Percentiles rank a stretch among this genome's conserved stretches.
phyloP scores from a whole-genome alignment of 1,284 basidiomycete genomes.

The Fereydounia khargensis region DNA sequence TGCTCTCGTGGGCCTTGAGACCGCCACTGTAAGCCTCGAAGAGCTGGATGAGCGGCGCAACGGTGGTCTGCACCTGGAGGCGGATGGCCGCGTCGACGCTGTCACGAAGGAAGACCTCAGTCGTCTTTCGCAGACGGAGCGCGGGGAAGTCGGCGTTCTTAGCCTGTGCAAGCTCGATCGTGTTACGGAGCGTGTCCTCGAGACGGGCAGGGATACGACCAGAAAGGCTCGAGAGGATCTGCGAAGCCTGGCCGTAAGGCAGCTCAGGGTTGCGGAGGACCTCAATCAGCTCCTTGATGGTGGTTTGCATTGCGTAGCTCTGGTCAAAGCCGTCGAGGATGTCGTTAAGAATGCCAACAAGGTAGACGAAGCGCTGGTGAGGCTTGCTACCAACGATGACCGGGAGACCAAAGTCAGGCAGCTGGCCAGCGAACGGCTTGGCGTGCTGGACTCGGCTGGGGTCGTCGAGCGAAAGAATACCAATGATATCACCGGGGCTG shows the following conservation, averaged over 20 bases:
- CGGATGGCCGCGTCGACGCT: constrained; percentile 62
- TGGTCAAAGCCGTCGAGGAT: constrained; percentile 63
- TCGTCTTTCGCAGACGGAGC: constrained; percentile 72
- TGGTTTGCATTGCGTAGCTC: constrained; percentile 64
- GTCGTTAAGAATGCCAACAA: constrained; percentile 78
- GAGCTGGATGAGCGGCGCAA: constrained; percentile 72
- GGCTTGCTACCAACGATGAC: constrained; percentile 85
- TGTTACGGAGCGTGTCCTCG: constrained; percentile 78
- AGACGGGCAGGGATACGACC: constrained; percentile 77
- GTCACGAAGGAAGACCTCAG: constrained; percentile 82
- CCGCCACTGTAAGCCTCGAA: constrained; percentile 80
- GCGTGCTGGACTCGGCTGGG: constrained; percentile 96
- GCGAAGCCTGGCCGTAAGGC: constrained; percentile 80
- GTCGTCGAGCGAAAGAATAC: constrained; percentile 94
- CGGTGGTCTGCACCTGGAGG: constrained; percentile 61
- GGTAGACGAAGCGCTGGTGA: constrained; percentile 79
- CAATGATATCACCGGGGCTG: constrained; percentile 95
- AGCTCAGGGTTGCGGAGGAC: constrained; percentile 80
- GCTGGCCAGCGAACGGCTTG: constrained; percentile 92
- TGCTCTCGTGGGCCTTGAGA: constrained; percentile 81
- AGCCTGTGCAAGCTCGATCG: constrained; percentile 72
- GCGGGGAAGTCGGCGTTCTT: constrained; percentile 81
- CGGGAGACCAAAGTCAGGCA: constrained; percentile 67
- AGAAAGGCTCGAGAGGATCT: constrained; percentile 83
- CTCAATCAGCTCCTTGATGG: constrained; percentile 76